Percentiles rank a stretch among this genome's conserved stretches.
Evolutionary conservation across 306 rosid species (phyloP).

Genomic region (Vachellia pachyceras): DNA sequence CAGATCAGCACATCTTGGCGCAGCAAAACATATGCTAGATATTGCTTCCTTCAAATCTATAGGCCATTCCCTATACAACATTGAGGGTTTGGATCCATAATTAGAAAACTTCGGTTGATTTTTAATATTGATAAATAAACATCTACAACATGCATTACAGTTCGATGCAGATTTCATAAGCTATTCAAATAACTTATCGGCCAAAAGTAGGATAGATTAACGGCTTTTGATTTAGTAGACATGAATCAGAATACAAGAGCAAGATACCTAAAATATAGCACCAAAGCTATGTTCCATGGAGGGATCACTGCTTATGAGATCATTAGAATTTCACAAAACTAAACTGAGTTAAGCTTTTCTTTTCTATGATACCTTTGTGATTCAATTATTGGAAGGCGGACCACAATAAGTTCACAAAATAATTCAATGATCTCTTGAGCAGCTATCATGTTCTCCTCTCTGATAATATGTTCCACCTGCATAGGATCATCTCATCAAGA

Average conservation of each 20-base stretch:
- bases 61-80: slow-evolving; percentile 78
- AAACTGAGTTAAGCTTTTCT: slow-evolving; percentile 19
- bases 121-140: background rate
- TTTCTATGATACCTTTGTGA: slow-evolving; percentile 68
- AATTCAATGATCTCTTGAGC: slow-evolving; percentile 95
- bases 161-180: background rate
- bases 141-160: background rate
- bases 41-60: slow-evolving; percentile 96
- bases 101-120: slow-evolving; percentile 1
- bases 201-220: background rate
- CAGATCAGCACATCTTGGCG: slow-evolving; percentile 95
- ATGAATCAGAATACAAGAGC: background rate
- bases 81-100: slow-evolving; percentile 11
- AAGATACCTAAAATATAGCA: background rate
- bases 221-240: background rate
- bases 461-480: slow-evolving; percentile 93
- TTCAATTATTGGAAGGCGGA: slow-evolving; percentile 92
- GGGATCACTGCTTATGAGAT: slow-evolving; percentile 9
- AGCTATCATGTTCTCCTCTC: slow-evolving; percentile 99
- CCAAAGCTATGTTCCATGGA: background rate
- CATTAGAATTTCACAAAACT: slow-evolving; percentile 16
- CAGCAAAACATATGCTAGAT: slow-evolving; percentile 92
- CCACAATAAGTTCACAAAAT: slow-evolving; percentile 78
- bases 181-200: background rate
- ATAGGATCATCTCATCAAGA: slow-evolving; percentile 20